Evolutionary conservation across 192 early-diverging fungal species (phyloP).

Genomic region (Linnemannia hyalina): DNA sequence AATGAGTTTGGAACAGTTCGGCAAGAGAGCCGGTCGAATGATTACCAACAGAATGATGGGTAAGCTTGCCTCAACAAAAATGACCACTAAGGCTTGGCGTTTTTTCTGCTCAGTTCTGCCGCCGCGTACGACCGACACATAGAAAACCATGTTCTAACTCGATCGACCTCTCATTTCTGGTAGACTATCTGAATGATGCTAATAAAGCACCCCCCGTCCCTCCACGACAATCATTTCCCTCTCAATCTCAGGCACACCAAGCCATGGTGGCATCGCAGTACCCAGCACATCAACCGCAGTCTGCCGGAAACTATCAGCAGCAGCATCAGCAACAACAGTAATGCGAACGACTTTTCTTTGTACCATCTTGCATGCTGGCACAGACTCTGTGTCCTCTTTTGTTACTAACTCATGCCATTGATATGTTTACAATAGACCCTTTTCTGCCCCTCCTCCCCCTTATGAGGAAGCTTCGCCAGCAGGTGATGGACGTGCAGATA

Average conservation of each 20-base stretch:
- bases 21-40: slow-evolving; percentile 35
- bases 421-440: slow-evolving; percentile 1
- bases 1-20: slow-evolving; percentile 51
- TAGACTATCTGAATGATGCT: slow-evolving; percentile 34
- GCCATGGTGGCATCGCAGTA: slow-evolving; percentile 40
- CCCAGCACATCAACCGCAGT: slow-evolving; percentile 6
- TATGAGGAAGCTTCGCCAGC: not conserved
- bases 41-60: slow-evolving; percentile 34
- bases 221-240: slow-evolving; percentile 39
- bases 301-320: not conserved
- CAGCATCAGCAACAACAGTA: not conserved
- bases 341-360: not conserved
- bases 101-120: not conserved
- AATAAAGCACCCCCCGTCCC: slow-evolving; percentile 25
- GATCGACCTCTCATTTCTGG: not conserved
- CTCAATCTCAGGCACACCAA: slow-evolving; percentile 35
- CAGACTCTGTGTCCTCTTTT: not conserved
- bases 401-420: not conserved
- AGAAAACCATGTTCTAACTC: not conserved
- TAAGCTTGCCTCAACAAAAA: slow-evolving; percentile 23
- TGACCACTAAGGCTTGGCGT: not conserved
- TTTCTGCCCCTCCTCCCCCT: slow-evolving; percentile 19
- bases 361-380: not conserved
- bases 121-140: not conserved
- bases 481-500: not conserved